phyloP scores from a whole-genome alignment of 2,329 filamentous ascomycete genomes.

The Pseudocercospora pini-densiflorae region DNA sequence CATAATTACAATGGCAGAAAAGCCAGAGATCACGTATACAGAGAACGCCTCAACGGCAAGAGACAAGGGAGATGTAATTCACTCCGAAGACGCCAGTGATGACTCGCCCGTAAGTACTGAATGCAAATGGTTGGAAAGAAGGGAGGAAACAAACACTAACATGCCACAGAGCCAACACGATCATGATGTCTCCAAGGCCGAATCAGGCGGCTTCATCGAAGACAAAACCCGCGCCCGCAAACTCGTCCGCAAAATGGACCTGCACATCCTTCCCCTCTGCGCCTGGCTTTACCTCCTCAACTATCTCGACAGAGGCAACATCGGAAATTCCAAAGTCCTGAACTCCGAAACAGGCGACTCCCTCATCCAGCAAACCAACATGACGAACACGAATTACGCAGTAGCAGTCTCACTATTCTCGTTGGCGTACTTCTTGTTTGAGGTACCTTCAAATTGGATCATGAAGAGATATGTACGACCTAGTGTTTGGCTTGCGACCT shows the following conservation, averaged over 20 bases:
- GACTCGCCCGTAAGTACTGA: too few relatives aligned
- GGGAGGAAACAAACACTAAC: background rate
- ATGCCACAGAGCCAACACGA: background rate
- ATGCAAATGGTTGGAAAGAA: too few relatives aligned
- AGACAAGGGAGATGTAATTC: slow-evolving; percentile 18
- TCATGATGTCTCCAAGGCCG: slow-evolving; percentile 2
- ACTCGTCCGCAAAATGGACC: slow-evolving; percentile 31
- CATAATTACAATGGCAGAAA: background rate
- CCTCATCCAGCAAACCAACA: slow-evolving; percentile 64
- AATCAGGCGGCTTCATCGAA: slow-evolving; percentile 25
- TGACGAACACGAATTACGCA: slow-evolving; percentile 66
- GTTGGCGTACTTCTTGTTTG: slow-evolving; percentile 40
- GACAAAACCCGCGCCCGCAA: slow-evolving; percentile 28
- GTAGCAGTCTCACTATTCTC: slow-evolving; percentile 41
- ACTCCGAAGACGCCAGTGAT: slow-evolving; percentile 22
- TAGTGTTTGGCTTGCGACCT: slow-evolving; percentile 44
- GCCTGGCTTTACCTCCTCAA: slow-evolving; percentile 34
- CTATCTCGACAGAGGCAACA: slow-evolving; percentile 39
- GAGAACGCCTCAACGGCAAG: background rate
- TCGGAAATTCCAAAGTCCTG: slow-evolving; percentile 62
- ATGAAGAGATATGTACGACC: slow-evolving; percentile 46
- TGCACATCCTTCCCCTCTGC: slow-evolving; percentile 32
- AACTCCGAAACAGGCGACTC: slow-evolving; percentile 65
- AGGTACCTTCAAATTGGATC: slow-evolving; percentile 45
- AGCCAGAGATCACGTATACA: background rate